Evolutionary conservation across 805 yeast genomes (phyloP), one percentile per base, ranked within the genome.

Genomic region (Nakazawaea sp.): DNA sequence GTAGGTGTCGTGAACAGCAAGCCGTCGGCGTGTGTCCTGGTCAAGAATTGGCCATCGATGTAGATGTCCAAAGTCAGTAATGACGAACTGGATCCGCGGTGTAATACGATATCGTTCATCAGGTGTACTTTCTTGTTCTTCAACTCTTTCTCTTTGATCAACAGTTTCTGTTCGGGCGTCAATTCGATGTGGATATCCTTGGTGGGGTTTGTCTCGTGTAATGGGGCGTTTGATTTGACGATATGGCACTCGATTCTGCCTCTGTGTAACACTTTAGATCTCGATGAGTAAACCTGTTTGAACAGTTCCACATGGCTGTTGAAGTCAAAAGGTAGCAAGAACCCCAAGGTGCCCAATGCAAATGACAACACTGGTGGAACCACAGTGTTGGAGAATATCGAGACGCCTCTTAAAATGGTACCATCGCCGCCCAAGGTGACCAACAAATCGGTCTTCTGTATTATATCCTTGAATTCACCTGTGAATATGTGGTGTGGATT

Each of bases 371-470:
- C 85, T 0, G 97, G 97, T 1, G 97, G 97, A 3, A 86, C 92
- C 23, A 63, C 66, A 8, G 67, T 67, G 50, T 77, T 75, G 38
- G 81, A 76, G 52, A 89, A 89, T 48, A 77, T 63, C 4, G 92
- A 77, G 0, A 87, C 90, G 0, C 90, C 95, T 38, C 89, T 72
- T 30, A 89, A 58, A 38, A 87, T 86, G 0, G 97, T 89, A 4
- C 97, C 97, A 57, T 89, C 97, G 15, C 97, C 97, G n/a, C 97
- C 97, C 27, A 89, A 58, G 0, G 96, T 83, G 7, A 89, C 88
- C 27, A 89, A 61, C 30, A 89, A 56, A 52, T 89, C 97, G 0
- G 95, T 74, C 47, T 78, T 83, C 9, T 63, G 48, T 1, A 75
- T 68, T 30, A 87, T 74, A 8, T 78, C 81, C 9, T 64, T 59